Conservation (phyloP, 2,329 filamentous ascomycete genomes). For the Colletotrichum plurivorum region DNA sequence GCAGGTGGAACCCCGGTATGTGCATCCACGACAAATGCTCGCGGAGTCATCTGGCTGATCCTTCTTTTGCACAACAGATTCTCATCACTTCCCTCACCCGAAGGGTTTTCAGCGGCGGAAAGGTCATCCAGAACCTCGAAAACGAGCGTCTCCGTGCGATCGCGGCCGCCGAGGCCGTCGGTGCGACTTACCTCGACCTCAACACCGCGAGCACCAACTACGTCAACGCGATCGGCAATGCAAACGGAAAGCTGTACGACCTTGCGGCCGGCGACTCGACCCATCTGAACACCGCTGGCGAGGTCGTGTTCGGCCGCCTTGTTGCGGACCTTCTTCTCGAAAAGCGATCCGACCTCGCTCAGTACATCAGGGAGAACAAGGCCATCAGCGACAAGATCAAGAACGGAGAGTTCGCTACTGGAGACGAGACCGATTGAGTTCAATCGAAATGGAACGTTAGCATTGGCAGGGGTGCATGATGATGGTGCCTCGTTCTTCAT, state of each 20-base stretch:
- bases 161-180: conserved; percentile 58
- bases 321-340: conserved; percentile 65
- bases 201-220: conserved; percentile 66
- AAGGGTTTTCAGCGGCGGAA: conserved; percentile 60
- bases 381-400: conserved; percentile 51
- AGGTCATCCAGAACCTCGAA: conserved; percentile 62
- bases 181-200: conserved; percentile 61
- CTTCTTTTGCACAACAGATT: conserved; percentile 48
- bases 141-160: conserved; percentile 62
- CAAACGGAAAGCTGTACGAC: conserved; percentile 63
- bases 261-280: conserved; percentile 63
- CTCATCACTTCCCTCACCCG: conserved; percentile 66
- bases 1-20: conserved; percentile 60
- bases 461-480: neutral
- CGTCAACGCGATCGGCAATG: conserved; percentile 65
- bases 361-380: conserved; percentile 48
- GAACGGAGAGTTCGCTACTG: conserved; percentile 48
- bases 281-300: conserved; percentile 69
- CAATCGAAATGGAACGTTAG: no score
- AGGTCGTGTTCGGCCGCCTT: conserved; percentile 70
- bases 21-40: conserved; percentile 4
- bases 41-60: conserved; percentile 32
- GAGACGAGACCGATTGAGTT: conserved; percentile 37
- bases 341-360: conserved; percentile 43
- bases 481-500: no score